These are phyloP conservation scores for Metschnikowia lochheadii DNA, from an alignment of 805 yeast genomes.

Conservation along the genomic window DNA sequence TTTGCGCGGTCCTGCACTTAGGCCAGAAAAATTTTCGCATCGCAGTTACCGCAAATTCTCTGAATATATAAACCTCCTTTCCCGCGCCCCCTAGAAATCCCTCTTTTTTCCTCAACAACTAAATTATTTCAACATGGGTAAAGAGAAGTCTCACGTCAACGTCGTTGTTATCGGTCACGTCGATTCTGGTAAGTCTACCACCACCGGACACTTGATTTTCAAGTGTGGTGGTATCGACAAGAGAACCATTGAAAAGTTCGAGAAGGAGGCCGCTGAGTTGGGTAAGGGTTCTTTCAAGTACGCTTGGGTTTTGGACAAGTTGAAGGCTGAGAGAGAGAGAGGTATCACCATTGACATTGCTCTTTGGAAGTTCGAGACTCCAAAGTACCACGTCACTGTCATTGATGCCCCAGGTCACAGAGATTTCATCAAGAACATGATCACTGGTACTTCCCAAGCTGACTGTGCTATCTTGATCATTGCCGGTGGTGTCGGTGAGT, in stretches of 20 bases:
- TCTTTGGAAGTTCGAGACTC: constrained; percentile 90
- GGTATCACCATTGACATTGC: constrained; percentile 96
- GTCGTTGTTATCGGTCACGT: constrained; percentile 99
- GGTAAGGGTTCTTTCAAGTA: constrained; percentile 97
- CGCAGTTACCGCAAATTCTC: constrained; percentile 6
- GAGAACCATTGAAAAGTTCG: constrained; percentile 98
- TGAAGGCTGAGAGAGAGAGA: constrained; percentile 95
- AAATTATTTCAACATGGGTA: constrained; percentile 6
- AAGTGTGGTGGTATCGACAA: constrained; percentile 99
- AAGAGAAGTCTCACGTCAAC: constrained; percentile 51
- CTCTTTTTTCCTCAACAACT: constrained; percentile 4
- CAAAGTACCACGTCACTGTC: constrained; percentile 83
- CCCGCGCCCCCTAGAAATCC: constrained; percentile 4
- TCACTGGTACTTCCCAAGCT: constrained; percentile 92
- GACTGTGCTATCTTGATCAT: constrained; percentile 88
- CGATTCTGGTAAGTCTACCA: constrained; percentile 96
- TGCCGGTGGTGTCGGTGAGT: constrained; percentile 92
- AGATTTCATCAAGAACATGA: constrained; percentile 95
- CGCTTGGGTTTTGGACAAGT: constrained; percentile 96
- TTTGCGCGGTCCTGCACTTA: constrained; percentile 1
- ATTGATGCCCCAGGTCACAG: constrained; percentile 96
- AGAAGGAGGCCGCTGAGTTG: constrained; percentile 96
- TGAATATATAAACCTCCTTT: constrained; percentile 9
- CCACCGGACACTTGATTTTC: constrained; percentile 98
- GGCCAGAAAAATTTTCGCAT: constrained; percentile 3